Evolutionary conservation across 805 yeast species (phyloP).

Genomic region (Pichia sporocuriosa): DNA sequence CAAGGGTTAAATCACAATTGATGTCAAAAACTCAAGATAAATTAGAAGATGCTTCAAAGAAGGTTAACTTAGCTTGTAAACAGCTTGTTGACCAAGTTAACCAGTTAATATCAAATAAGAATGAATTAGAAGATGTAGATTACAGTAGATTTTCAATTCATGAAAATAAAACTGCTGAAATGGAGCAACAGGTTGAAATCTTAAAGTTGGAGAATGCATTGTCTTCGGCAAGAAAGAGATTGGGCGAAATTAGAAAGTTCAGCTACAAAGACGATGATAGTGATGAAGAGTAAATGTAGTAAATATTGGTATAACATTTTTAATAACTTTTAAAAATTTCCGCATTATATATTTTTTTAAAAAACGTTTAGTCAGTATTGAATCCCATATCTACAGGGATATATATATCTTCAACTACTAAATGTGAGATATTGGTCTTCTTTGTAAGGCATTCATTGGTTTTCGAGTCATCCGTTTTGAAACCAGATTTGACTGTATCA

Average conservation of each 20-base stretch:
- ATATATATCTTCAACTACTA: conserved; percentile 18
- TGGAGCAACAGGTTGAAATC: conserved; percentile 92
- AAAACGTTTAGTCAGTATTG: background rate
- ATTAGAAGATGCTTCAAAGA: conserved; percentile 60
- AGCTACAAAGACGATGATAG: conserved; percentile 59
- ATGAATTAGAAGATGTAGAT: conserved; percentile 42
- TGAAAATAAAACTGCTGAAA: conserved; percentile 78
- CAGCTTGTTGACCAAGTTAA: conserved; percentile 58
- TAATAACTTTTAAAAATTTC: no score
- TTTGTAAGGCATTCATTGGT: conserved; percentile 3
- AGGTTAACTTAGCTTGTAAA: conserved; percentile 73
- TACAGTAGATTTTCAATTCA: conserved; percentile 62
- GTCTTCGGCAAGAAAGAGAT: conserved; percentile 63
- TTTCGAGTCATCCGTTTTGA: background rate
- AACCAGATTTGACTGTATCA: conserved; percentile 4
- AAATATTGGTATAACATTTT: background rate
- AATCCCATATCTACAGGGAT: background rate
- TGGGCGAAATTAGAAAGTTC: conserved; percentile 77
- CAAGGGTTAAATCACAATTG: conserved; percentile 75
- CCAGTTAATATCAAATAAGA: conserved; percentile 21
- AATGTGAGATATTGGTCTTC: conserved; percentile 13
- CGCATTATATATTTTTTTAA: no score
- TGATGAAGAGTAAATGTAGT: conserved; percentile 37
- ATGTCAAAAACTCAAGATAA: conserved; percentile 71
- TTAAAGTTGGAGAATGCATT: conserved; percentile 74